A percentile compares a stretch with the other conserved stretches of the same genome.
phyloP scores from a whole-genome alignment of 73 alveolate species.

The Paramecium sonneborni region DNA sequence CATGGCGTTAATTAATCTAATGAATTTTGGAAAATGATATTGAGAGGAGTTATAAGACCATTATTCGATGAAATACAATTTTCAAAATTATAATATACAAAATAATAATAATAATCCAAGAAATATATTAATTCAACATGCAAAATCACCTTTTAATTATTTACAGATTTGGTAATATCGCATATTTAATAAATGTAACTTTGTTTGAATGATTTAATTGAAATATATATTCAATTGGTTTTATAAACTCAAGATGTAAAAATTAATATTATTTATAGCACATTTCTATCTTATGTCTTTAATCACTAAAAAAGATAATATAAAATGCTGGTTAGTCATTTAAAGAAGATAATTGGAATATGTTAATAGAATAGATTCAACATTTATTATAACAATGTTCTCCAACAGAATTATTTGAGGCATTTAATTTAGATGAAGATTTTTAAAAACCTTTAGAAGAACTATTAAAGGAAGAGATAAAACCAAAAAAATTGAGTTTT shows the following conservation, averaged over 20 bases:
- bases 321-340: not conserved
- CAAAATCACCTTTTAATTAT: not conserved
- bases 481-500: conserved; percentile 17
- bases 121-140: not conserved
- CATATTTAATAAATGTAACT: not conserved
- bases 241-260: conserved; percentile 39
- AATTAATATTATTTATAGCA: not conserved
- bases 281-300: not conserved
- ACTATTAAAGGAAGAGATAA: conserved; percentile 36
- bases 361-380: not conserved
- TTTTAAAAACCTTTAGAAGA: conserved; percentile 22
- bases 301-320: not conserved
- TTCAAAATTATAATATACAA: not conserved
- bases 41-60: conserved; percentile 69
- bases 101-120: not conserved
- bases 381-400: conserved; percentile 33
- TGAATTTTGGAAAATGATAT: conserved; percentile 68
- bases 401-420: conserved; percentile 48
- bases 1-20: conserved; percentile 14
- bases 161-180: conserved; percentile 12
- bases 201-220: conserved; percentile 38
- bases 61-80: conserved; percentile 64
- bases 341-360: conserved; percentile 20
- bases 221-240: not conserved
- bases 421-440: conserved; percentile 47